Percentiles rank a stretch among this genome's conserved stretches.
Evolutionary conservation across 2,329 filamentous ascomycete genomes (phyloP).

Genomic region (Colletotrichum tamarilloi): DNA sequence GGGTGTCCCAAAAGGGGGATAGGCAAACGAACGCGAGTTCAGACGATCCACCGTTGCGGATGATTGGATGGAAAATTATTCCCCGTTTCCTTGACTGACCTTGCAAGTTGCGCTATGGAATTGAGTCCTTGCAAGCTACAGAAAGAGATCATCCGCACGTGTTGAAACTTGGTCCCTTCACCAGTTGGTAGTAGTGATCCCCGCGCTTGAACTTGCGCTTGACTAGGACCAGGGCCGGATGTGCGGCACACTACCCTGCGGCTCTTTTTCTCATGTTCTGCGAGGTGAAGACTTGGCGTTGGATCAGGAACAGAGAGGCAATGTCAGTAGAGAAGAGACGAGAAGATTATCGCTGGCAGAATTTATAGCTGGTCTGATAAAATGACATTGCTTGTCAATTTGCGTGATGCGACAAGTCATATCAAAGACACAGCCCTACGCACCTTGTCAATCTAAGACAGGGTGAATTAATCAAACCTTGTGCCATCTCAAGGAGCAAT

Average conservation of each 20-base stretch:
- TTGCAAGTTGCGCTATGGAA: neutral
- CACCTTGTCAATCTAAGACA: too few species aligned
- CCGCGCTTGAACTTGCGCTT: neutral
- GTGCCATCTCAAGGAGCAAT: neutral
- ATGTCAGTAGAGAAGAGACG: neutral
- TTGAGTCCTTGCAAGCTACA: too few species aligned
- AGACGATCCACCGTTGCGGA: neutral
- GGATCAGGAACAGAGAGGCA: neutral
- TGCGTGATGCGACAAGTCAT: neutral
- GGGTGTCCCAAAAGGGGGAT: neutral
- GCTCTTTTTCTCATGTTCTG: neutral
- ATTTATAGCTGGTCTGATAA: neutral
- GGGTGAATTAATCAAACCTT: too few species aligned
- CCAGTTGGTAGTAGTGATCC: neutral
- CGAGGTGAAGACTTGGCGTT: neutral
- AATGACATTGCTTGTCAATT: neutral
- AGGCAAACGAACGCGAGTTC: conserved; percentile 1
- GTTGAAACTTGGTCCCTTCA: neutral
- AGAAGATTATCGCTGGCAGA: neutral
- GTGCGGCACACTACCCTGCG: neutral
- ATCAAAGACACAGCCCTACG: neutral
- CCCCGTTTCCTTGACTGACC: neutral
- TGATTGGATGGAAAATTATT: conserved; percentile 23
- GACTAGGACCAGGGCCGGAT: conserved; percentile 18
- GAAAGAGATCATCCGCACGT: neutral